Evolutionary conservation across 1,284 basidiomycete species (phyloP).

Genomic region (Marasmius oreades): DNA sequence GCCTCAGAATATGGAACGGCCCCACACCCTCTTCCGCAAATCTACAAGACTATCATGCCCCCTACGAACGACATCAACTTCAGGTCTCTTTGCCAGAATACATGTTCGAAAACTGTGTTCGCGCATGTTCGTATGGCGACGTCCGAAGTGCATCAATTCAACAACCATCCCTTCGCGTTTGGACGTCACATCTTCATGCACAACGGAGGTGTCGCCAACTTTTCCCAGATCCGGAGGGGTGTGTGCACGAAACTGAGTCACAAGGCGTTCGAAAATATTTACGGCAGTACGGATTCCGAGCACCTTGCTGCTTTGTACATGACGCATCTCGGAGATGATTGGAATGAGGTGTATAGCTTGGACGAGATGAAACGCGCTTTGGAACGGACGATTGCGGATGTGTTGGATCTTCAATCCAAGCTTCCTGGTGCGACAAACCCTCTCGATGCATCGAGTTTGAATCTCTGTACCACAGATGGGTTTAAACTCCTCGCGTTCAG

Average conservation of each 20-base stretch:
- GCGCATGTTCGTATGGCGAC: slow-evolving; percentile 2
- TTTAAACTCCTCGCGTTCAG: not conserved
- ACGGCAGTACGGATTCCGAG: not conserved
- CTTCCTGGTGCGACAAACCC: not conserved
- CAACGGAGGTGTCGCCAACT: not conserved
- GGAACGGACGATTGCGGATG: not conserved
- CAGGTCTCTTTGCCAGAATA: not conserved
- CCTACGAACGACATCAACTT: slow-evolving; percentile 4
- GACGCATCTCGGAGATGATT: slow-evolving; percentile 3
- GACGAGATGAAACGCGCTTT: slow-evolving; percentile 2
- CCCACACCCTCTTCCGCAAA: not conserved
- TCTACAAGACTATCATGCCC: slow-evolving; percentile 2
- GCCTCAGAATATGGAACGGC: not conserved
- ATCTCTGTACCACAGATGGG: slow-evolving; percentile 5
- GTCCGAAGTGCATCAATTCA: slow-evolving; percentile 1
- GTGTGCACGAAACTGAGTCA: not conserved
- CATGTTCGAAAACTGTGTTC: not conserved
- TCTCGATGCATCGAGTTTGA: not conserved
- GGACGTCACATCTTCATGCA: slow-evolving; percentile 5
- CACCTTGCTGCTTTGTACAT: not conserved
- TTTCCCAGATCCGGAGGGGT: not conserved
- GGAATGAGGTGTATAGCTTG: not conserved
- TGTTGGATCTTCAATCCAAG: not conserved
- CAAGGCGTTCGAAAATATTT: not conserved
- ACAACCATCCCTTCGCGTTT: not conserved